Percentiles rank a stretch among this genome's conserved stretches.
These are phyloP conservation scores for Rhodotorula sp. DNA, from an alignment of 1,284 basidiomycete species.

Conservation along the genomic window DNA sequence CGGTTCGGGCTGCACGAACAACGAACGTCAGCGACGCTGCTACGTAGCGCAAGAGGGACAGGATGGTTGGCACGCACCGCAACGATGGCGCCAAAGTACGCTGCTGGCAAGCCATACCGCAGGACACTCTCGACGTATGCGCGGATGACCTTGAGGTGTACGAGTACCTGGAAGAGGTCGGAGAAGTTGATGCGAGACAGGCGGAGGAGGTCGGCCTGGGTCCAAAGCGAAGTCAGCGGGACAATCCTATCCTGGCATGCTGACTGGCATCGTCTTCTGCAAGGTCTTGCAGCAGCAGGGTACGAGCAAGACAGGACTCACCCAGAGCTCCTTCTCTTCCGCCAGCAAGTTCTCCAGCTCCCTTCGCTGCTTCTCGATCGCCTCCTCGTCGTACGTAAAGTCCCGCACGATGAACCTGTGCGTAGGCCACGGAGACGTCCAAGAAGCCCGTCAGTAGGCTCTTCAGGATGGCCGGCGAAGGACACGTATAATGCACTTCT, in stretches of 20 bases:
- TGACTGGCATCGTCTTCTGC: not conserved
- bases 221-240: conserved; percentile 51
- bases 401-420: conserved; percentile 83
- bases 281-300: not conserved
- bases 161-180: conserved; percentile 90
- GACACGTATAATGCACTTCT: conserved; percentile 62
- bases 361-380: conserved; percentile 75
- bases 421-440: too few species aligned
- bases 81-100: conserved; percentile 77
- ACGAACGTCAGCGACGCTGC: not conserved
- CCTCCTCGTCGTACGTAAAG: conserved; percentile 85
- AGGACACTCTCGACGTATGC: conserved; percentile 94
- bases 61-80: conserved; percentile 58
- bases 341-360: conserved; percentile 76
- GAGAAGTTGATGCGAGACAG: conserved; percentile 93
- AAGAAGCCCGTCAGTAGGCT: not conserved
- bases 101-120: conserved; percentile 89
- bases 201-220: conserved; percentile 89
- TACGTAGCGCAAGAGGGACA: not conserved
- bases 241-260: conserved; percentile 89
- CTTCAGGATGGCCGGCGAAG: not conserved
- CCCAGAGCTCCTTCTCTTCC: conserved; percentile 98
- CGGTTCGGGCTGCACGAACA: conserved; percentile 68
- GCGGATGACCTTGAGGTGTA: conserved; percentile 88
- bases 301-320: conserved; percentile 51